phyloP scores from a whole-genome alignment of 306 rosid species.

The Hippophae rhamnoides region DNA sequence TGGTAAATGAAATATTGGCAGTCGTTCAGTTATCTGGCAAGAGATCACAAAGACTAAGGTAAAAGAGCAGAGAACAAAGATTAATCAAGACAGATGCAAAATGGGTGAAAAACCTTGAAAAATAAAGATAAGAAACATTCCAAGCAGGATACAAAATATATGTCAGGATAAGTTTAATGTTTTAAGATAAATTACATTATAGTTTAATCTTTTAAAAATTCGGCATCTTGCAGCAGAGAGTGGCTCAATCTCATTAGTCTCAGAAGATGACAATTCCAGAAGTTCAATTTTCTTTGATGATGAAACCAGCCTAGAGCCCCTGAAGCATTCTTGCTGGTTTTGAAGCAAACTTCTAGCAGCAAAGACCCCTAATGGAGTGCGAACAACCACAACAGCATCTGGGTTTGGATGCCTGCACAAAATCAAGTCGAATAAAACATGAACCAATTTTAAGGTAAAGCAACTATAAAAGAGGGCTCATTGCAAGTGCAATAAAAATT shows the following conservation, averaged over 20 bases:
- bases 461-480: neutral
- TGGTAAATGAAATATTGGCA: constrained; percentile 59
- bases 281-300: constrained; percentile 46
- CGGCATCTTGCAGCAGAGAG: constrained; percentile 76
- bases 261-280: constrained; percentile 45
- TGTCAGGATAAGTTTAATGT: neutral
- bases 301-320: constrained; percentile 76
- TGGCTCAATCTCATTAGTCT: constrained; percentile 48
- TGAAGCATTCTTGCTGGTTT: constrained; percentile 60
- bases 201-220: constrained; percentile 38
- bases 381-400: constrained; percentile 68
- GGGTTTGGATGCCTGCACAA: constrained; percentile 60
- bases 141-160: neutral
- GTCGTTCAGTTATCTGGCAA: constrained; percentile 44
- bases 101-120: neutral
- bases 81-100: neutral
- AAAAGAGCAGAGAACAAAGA: neutral
- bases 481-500: neutral
- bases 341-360: constrained; percentile 58
- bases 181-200: constrained; percentile 34
- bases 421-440: constrained; percentile 9
- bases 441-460: constrained; percentile 10
- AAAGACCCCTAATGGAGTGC: constrained; percentile 56
- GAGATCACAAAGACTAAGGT: constrained; percentile 8
- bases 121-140: neutral